These are phyloP conservation scores for Pythium scleroteichum DNA, from an alignment of 352 stramenopile genomes.

Conservation along the genomic window DNA sequence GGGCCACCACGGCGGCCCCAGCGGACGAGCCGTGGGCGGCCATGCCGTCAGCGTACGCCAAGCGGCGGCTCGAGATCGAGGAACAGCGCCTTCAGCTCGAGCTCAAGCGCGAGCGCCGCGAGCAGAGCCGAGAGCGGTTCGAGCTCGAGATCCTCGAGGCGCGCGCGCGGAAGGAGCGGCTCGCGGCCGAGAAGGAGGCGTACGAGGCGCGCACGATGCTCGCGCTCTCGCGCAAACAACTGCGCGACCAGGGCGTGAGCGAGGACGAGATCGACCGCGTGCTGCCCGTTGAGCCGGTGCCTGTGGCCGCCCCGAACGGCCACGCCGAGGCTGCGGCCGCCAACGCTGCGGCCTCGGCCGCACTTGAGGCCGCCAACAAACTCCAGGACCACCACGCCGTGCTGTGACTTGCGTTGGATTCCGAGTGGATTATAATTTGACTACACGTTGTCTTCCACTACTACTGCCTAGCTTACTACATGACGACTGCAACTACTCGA, in stretches of 20 bases:
- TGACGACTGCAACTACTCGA: not conserved
- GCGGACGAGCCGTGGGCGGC: not conserved
- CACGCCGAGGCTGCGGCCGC: constrained; percentile 8
- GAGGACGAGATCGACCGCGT: constrained; percentile 58
- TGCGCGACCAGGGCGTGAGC: constrained; percentile 49
- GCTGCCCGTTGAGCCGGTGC: constrained; percentile 35
- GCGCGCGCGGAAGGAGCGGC: constrained; percentile 39
- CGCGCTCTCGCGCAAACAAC: constrained; percentile 51
- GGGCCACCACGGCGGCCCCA: not conserved
- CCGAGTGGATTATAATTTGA: constrained; percentile 7
- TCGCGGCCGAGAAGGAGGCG: constrained; percentile 42
- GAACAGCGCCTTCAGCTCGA: constrained; percentile 59
- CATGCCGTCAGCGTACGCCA: constrained; percentile 23
- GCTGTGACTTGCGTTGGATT: not conserved
- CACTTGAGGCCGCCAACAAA: not conserved
- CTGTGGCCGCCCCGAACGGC: not conserved
- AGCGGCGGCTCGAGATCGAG: constrained; percentile 52
- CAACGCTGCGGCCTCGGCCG: constrained; percentile 5
- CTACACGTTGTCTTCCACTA: not conserved
- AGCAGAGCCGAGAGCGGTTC: constrained; percentile 40
- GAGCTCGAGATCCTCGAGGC: constrained; percentile 50
- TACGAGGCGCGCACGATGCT: constrained; percentile 49
- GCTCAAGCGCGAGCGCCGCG: constrained; percentile 40
- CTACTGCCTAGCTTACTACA: not conserved
- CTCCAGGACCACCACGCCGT: not conserved